Base-by-base conservation (phyloP, 495 filamentous ascomycete genomes). In the Tricharina praecox region DNA sequence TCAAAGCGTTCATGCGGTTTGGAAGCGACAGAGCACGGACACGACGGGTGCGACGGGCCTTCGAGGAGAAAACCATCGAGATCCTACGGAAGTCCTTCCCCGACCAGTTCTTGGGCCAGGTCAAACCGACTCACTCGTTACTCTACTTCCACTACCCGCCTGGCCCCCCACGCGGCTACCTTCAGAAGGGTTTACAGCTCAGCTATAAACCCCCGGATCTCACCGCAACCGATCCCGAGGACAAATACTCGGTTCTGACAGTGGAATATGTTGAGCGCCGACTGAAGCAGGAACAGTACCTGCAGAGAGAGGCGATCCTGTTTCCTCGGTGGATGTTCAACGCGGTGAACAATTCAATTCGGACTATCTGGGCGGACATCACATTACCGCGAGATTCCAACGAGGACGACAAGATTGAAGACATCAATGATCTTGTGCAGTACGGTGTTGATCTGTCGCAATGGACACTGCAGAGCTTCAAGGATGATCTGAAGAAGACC, bases 91-190 rank as follows among this genome's bases (percentile, higher is more conserved):
- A 47, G 21, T 19, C 49, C 16, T 19, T 32, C 21, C 33, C 48
- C 25, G 47, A 41, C 40, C 23, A 49, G n/a, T 48, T 59, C 26
- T 55, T 50, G 11, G 41, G 49, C 16, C 48, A 59, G 20, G 39
- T 59, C 15, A 53, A 49, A 40, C 43, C 47, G 5, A 47, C 45
- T 32, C 47, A 33, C 7, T 48, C 54, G 19, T 51, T 58, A 7
- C 47, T 59, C 21, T 59, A 59, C 34, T 58, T 45, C 26, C 50
- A 59, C 23, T 58, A 58, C 36, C 56, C 56, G 44, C 56, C 36
- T 21, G 45, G 43, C 23, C 56, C 54, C 30, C 51, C 55, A 19
- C 56, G 30, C 7, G 51, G 44, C 41, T 58, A 59, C 30, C 44
- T n/a, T 8, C 55, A 55, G 21, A 51, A 47, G 21, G 56, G 56